Evolutionary conservation across 306 rosid species (phyloP), one percentile per base, ranked within the genome.

Genomic region (Trichosanthes cucumerina): DNA sequence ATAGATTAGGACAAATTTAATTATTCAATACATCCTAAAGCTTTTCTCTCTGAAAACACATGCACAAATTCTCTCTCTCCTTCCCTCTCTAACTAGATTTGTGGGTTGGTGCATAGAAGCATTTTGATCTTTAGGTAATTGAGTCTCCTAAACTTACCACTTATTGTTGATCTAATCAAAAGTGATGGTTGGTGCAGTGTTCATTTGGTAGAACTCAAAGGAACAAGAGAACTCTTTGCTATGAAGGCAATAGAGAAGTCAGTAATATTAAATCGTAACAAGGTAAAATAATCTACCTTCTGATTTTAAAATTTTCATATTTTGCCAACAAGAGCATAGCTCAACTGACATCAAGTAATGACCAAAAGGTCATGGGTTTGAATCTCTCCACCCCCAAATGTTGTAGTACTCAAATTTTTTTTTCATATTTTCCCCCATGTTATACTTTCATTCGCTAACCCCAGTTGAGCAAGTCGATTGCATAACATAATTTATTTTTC

Each of bases 181-280:
- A 50, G 50, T 18, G 44, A 49, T 74, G 44, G 65, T 77, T 58
- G 79, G 65, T 82, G 80, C 90, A 95, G 98, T 79, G 98, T 95
- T 72, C 97, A 92, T 84, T 84, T 95, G 83, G 98, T 95, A 86
- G 96, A 95, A 86, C 90, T 95, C 73, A 77, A 81, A 83, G 97
- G 93, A 39, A 83, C 96, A 0, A 88, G 91, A 11, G 93, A 92
- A 85, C 84, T 91, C 68, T 95, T 83, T 81, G 97, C 98, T 78
- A 95, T 95, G 97, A 95, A 95, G 89, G 97, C 97, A 77, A 95
- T 95, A 95, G 98, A 92, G 73, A 95, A 95, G 84, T 85, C 97
- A 52, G 81, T 81, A 64, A 89, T 95, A 92, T 77, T 92, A 64
- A 91, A 88, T 81, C 98, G 98, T 54, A 95, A 95, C 87, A 95